Conservation (phyloP, 148 eudicot genomes). For the Suaeda aralocaspica region DNA sequence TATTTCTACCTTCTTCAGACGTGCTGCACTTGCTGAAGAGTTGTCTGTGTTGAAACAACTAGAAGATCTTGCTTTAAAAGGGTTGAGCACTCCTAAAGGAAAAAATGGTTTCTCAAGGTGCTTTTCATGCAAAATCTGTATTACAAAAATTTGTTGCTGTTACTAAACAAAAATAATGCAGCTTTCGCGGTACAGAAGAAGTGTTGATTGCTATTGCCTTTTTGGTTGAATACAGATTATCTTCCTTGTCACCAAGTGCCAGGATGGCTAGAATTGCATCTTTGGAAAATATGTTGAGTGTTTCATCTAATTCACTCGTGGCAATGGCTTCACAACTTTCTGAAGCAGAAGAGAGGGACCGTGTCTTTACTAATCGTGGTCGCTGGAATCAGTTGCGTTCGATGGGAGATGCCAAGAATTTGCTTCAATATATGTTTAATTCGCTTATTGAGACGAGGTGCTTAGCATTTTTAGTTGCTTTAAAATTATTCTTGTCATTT, state of each 20-base stretch:
- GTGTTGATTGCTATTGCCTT: slow-evolving; percentile 8
- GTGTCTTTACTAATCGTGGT: slow-evolving; percentile 70
- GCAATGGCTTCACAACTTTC: slow-evolving; percentile 99
- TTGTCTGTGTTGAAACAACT: slow-evolving; percentile 88
- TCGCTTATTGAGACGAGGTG: slow-evolving; percentile 83
- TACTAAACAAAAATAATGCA: neutral
- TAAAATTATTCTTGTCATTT: neutral
- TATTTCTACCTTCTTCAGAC: slow-evolving; percentile 45
- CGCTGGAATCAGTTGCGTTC: slow-evolving; percentile 94
- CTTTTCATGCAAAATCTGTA: slow-evolving; percentile 1
- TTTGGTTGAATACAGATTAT: slow-evolving; percentile 44
- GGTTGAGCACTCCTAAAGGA: slow-evolving; percentile 84
- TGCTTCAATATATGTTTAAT: slow-evolving; percentile 89
- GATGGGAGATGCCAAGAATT: slow-evolving; percentile 89
- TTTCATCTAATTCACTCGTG: slow-evolving; percentile 92
- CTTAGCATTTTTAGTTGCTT: slow-evolving; percentile 1
- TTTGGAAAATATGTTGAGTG: slow-evolving; percentile 84
- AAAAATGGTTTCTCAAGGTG: slow-evolving; percentile 90
- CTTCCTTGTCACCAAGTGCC: slow-evolving; percentile 86
- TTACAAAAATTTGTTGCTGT: neutral
- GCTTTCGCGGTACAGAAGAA: neutral
- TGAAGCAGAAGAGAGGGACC: slow-evolving; percentile 97
- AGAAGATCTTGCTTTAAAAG: slow-evolving; percentile 83
- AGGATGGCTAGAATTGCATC: slow-evolving; percentile 95
- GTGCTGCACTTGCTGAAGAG: slow-evolving; percentile 96